Percentiles rank a stretch among this genome's conserved stretches.
Conservation (phyloP, 2,329 filamentous ascomycete species). For the Aspergillus caelatus region DNA sequence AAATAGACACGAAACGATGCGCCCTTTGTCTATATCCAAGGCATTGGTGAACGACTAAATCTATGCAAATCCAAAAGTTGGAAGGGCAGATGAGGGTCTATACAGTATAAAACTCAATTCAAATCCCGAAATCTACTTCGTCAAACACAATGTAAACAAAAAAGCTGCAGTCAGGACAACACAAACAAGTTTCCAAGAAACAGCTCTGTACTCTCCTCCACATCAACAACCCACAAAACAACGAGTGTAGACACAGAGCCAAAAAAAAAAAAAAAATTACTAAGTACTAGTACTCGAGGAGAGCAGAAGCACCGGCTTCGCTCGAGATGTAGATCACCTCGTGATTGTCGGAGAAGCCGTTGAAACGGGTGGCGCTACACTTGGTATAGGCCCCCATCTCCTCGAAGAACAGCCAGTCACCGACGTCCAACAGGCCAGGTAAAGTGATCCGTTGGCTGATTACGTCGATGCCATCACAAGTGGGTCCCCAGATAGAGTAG, state of each 20-base stretch:
- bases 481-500: slow-evolving; percentile 98
- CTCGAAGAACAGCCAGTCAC: slow-evolving; percentile 98
- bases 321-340: slow-evolving; percentile 94
- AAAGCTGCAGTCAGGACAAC: slow-evolving; percentile 6
- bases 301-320: slow-evolving; percentile 79
- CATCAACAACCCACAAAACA: slow-evolving; percentile 6
- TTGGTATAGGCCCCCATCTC: slow-evolving; percentile 99
- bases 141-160: slow-evolving; percentile 3
- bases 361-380: slow-evolving; percentile 97
- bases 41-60: not conserved
- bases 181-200: not conserved
- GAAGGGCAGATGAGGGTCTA: not conserved
- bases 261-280: slow-evolving; percentile 5
- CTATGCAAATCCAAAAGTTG: not conserved
- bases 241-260: not conserved
- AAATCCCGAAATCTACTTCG: slow-evolving; percentile 11
- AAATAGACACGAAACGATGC: not conserved
- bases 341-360: slow-evolving; percentile 91
- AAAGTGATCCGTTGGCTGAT: slow-evolving; percentile 83
- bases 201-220: not conserved
- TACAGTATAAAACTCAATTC: not conserved
- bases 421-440: slow-evolving; percentile 77
- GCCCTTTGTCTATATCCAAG: not conserved
- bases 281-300: slow-evolving; percentile 57
- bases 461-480: slow-evolving; percentile 96